phyloP scores from a whole-genome alignment of 768 basidiomycete species.

The Leucocoprinus sp. region DNA sequence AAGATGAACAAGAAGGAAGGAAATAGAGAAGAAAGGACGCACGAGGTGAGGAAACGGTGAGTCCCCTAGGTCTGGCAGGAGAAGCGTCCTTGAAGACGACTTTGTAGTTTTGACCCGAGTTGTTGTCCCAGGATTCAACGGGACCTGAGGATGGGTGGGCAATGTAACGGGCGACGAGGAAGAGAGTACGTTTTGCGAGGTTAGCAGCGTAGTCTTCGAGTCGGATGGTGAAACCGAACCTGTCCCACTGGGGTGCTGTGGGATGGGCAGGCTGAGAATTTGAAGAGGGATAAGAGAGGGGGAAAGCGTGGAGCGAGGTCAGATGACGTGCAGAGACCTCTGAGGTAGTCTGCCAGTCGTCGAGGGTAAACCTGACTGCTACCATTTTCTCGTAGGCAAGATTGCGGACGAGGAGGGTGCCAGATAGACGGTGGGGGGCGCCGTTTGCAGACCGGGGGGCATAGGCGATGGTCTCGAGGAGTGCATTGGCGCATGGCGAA shows the following conservation, averaged over 20 bases:
- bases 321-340: conserved; percentile 61
- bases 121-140: conserved; percentile 95
- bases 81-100: conserved; percentile 45
- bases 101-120: conserved; percentile 67
- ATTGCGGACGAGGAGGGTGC: conserved; percentile 80
- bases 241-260: conserved; percentile 37
- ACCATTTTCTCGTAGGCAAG: conserved; percentile 82
- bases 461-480: conserved; percentile 22
- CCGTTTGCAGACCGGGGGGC: background rate
- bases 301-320: conserved; percentile 32
- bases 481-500: conserved; percentile 21
- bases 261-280: conserved; percentile 14
- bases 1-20: background rate
- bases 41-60: conserved; percentile 21
- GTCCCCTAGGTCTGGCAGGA: background rate
- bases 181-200: conserved; percentile 47
- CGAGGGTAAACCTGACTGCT: conserved; percentile 81
- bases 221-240: conserved; percentile 53
- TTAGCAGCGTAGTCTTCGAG: conserved; percentile 60
- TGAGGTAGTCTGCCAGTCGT: conserved; percentile 88
- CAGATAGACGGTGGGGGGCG: conserved; percentile 38
- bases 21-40: background rate
- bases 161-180: conserved; percentile 50
- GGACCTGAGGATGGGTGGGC: conserved; percentile 9
- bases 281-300: no score